A percentile compares a stretch with the other conserved stretches of the same genome.
These are phyloP conservation scores for Discostella stelligeroides DNA, from an alignment of 108 stramenopile species.

Conservation along the genomic window DNA sequence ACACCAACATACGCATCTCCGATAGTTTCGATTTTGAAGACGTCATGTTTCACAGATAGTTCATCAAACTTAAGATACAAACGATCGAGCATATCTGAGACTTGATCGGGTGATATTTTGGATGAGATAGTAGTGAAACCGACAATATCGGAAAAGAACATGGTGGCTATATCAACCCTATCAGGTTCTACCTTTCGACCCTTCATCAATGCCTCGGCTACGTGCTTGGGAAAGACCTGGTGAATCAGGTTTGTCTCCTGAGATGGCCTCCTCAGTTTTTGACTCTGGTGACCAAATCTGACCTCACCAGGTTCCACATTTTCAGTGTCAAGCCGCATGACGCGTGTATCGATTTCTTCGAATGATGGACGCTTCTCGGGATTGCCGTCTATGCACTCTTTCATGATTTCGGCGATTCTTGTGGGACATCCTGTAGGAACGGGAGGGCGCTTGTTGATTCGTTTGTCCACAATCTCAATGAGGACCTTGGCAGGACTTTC, in stretches of 20 bases:
- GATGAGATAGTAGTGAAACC: conserved; percentile 67
- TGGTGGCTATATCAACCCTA: conserved; percentile 11
- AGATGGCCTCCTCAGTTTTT: not conserved
- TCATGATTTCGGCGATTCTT: conserved; percentile 41
- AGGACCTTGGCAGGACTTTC: conserved; percentile 41
- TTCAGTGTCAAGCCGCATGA: conserved; percentile 39
- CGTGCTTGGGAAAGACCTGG: conserved; percentile 56
- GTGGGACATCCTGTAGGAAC: conserved; percentile 36
- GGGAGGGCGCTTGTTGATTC: conserved; percentile 55
- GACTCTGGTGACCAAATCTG: conserved; percentile 7
- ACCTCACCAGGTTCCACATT: conserved; percentile 40
- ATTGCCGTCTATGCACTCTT: conserved; percentile 39
- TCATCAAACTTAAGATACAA: conserved; percentile 71
- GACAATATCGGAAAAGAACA: conserved; percentile 76
- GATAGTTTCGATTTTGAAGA: conserved; percentile 84
- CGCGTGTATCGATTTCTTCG: conserved; percentile 51
- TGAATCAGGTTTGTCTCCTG: conserved; percentile 16
- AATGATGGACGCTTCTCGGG: conserved; percentile 46
- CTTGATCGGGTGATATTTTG: conserved; percentile 54
- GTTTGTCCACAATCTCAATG: conserved; percentile 37
- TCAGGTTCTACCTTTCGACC: conserved; percentile 58
- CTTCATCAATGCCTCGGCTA: conserved; percentile 53
- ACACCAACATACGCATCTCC: conserved; percentile 77
- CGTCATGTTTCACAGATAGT: conserved; percentile 62
- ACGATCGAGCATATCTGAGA: conserved; percentile 67